Evolutionary conservation across 2,329 filamentous ascomycete genomes (phyloP), one percentile per base, ranked within the genome.

Genomic region (Cryphonectria parasitica): DNA sequence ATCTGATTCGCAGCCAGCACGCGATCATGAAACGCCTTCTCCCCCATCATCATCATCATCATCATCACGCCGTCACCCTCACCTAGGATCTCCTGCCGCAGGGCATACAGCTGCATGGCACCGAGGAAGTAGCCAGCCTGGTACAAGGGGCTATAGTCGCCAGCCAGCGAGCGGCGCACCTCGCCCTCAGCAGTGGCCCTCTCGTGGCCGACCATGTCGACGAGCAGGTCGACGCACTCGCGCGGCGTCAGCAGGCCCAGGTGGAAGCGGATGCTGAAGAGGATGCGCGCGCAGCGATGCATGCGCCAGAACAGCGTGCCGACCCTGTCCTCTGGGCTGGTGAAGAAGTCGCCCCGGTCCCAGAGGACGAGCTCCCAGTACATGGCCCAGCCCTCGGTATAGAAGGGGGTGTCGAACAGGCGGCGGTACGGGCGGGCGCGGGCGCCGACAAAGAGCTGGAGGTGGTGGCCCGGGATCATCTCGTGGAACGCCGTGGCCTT

Each of bases 291-390:
- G 74, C 87, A 89, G 39, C 88, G 85, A 76, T 90, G 88, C 84
- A 90, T 88, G 19, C 87, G 82, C 88, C 88, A 90, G 76, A 89
- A 90, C 10, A 90, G 77, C 73, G 88, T 86, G 0, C 88, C 88
- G 31, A 90, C 82, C 54, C 82, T 81, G 72, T 89, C 85, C 71
- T 87, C 83, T 0, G 87, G 81, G 0, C 81, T 80, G 4, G 79
- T 78, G 69, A 84, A 82, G 74, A 88, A 89, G 73, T 84, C 82
- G 41, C 82, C 82, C 39, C 85, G 81, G 58, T 85, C 77, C 86
- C 87, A 90, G 22, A 90, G 80, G 25, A 88, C 76, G 74, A 89
- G 80, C 78, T 90, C 88, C 87, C 87, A 89, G 76, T 90, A 90
- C 73, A 89, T 82, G 13, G 87, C 85, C 87, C 87, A 89, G 25